Evolutionary conservation across 2,329 filamentous ascomycete species (phyloP), one percentile per base, ranked within the genome.

Genomic region (Neocatenulostroma microsporum): DNA sequence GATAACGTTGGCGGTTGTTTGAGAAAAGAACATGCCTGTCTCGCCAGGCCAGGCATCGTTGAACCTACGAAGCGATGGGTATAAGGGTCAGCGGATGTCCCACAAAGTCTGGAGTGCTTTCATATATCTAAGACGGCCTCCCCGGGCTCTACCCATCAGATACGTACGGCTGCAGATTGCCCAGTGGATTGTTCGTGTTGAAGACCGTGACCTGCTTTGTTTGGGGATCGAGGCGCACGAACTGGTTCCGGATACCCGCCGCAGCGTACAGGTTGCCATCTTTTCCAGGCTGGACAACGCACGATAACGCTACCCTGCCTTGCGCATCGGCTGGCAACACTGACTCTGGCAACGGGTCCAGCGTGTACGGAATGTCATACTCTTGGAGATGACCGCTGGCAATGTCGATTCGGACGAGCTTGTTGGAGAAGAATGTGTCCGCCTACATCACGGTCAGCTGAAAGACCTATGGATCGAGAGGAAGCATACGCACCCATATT

Each of bases 391-490:
- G 26, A 24, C 43, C 41, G 2, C 30, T 44, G 3, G 26, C 27
- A 12, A 27, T 38, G 27, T 49, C 43, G 25, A 49, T 41, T 24
- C 44, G 42, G 10, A 46, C 45, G 28, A 49, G 46, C 41, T 49
- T 49, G 45, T 48, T 49, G 17, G 47, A 42, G 5, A 44, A 44
- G 39, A 49, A 49, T n/a, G 47, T 49, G 26, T 48, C 45, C 19
- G 45, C 45, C 42, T 47, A 13, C 5, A 21, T 10, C 11, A 12
- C 10, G 3, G 30, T 39, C 30, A 32, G 20, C 6, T n/a, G n/a
- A n/a, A n/a, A n/a, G n/a, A n/a, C n/a, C n/a, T n/a, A n/a, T n/a
- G n/a, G n/a, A n/a, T n/a, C n/a, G n/a, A n/a, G n/a, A n/a, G n/a
- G n/a, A n/a, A n/a, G n/a, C n/a, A n/a, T n/a, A n/a, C n/a, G n/a